Percentiles rank a stretch among this genome's conserved stretches.
phyloP scores from a whole-genome alignment of 2,329 filamentous ascomycete genomes.

The Mycosphaerella arachidis region DNA sequence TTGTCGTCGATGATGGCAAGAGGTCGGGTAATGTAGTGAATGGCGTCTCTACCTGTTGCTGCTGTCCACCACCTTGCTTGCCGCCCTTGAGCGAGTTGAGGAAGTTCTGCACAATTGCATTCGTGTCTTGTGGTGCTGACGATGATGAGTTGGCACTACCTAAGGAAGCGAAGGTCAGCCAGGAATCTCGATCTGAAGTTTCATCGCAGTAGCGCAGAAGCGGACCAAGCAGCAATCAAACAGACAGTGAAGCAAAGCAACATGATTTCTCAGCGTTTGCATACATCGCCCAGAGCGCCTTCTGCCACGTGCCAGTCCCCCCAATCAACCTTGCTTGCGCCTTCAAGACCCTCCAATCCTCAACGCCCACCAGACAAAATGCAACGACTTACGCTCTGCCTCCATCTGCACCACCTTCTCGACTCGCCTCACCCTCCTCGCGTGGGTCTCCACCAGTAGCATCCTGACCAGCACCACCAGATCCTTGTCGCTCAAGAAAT shows the following conservation, averaged over 20 bases:
- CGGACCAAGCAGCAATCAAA: conserved; percentile 6
- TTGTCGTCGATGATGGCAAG: conserved; percentile 69
- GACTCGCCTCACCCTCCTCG: conserved; percentile 79
- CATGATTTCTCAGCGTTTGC: conserved; percentile 13
- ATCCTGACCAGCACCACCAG: conserved; percentile 76
- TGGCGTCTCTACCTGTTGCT: conserved; percentile 54
- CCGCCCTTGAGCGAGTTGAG: conserved; percentile 71
- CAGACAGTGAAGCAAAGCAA: conserved; percentile 8
- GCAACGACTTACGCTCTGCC: conserved; percentile 91
- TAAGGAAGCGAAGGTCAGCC: conserved; percentile 16
- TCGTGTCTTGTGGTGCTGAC: conserved; percentile 59
- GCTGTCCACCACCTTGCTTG: conserved; percentile 34
- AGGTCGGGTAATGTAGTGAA: conserved; percentile 86
- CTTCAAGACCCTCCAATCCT: neutral
- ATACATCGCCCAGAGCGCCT: conserved; percentile 12
- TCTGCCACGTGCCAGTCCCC: neutral
- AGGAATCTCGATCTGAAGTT: neutral
- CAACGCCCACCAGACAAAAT: neutral
- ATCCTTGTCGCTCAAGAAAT: conserved; percentile 58
- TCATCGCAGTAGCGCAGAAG: neutral
- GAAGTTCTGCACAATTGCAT: conserved; percentile 79
- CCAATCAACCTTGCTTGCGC: neutral
- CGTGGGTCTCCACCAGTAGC: conserved; percentile 88
- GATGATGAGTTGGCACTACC: conserved; percentile 20
- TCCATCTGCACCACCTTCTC: conserved; percentile 92